Conservation (phyloP, 305 asterid species). For the Petunia hybrid region DNA sequence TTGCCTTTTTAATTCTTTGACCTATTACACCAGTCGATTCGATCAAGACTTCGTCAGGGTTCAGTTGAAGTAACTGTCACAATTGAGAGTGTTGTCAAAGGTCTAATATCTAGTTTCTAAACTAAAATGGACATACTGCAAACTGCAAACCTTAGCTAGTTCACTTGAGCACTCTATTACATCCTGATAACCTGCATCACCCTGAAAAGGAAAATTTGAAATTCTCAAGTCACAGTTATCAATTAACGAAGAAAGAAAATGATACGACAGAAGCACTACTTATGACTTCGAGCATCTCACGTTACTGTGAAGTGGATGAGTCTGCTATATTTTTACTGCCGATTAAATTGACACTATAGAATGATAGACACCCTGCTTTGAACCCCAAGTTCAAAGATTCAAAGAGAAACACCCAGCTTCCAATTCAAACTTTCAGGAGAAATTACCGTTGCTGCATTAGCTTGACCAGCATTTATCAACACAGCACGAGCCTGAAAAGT, state of each 20-base stretch:
- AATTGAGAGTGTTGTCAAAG: conserved; percentile 34
- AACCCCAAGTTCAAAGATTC: not conserved
- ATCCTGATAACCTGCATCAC: conserved; percentile 95
- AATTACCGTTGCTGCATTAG: conserved; percentile 97
- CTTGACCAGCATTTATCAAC: conserved; percentile 98
- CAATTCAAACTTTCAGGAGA: conserved; percentile 27
- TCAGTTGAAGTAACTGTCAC: conserved; percentile 76
- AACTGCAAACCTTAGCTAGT: conserved; percentile 67
- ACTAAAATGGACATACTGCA: conserved; percentile 11
- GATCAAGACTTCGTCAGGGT: conserved; percentile 76
- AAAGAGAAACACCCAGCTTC: conserved; percentile 31
- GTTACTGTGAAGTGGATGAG: conserved; percentile 15
- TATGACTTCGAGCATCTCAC: not conserved
- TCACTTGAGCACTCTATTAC: conserved; percentile 82
- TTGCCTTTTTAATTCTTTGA: conserved; percentile 85
- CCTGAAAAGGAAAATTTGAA: conserved; percentile 56
- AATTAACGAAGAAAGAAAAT: not conserved
- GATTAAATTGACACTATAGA: conserved; percentile 13
- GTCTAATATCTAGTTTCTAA: not conserved
- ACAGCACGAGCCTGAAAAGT: conserved; percentile 92
- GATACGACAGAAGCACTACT: not conserved
- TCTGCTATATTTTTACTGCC: not conserved
- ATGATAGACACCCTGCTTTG: not conserved
- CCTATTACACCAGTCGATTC: conserved; percentile 99
- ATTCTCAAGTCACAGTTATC: conserved; percentile 28